Evolutionary conservation across 225 moss, liverwort and hornwort genomes (phyloP), one percentile per base, ranked within the genome.

Genomic region (Antitrichia curtipendula): DNA sequence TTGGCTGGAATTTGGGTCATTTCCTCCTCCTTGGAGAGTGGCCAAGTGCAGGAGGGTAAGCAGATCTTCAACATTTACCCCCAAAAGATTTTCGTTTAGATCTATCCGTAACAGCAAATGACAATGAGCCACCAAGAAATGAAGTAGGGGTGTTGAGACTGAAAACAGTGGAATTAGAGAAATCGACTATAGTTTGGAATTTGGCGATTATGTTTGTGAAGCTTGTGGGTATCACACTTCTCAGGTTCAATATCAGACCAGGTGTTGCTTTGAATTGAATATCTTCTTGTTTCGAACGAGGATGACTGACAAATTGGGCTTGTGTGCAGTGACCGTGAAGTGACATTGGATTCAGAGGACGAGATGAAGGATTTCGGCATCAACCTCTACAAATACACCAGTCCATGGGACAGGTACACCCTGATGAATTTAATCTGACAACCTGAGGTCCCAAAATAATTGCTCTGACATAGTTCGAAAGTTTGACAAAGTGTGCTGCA

Each of bases 1-100:
- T 92, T 27, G 94, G 94, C 84, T 94, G 92, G 92, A 92, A 92
- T n/a, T 69, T 89, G 16, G 92, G 94, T 79, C 94, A 92, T 60
- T 92, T 88, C 69, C 83, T 94, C 7, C 84, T 92, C 38, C 89
- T 92, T 57, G 94, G 94, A 86, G 94, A 94, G 68, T 94, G 94
- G 92, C 94, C 94, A 57, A 87, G 38, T 38, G 23, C 83, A 76
- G 77, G 88, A 88, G 88, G 92, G 92, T 92, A 92, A 88, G 89
- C 85, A 83, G 68, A 79, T 83, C 80, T 80, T 61, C 45, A 43
- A 20, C 43, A 60, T 43, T 32, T 21, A 4, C 32, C 4, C 23
- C 16, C 45, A 8, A 43, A 45, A 78, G 23, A 61, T 60, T 8
- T 80, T 61, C 41, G 32, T 61, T 61, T 43, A 60, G 47, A 38